These are phyloP conservation scores for Paraconiothyrium sp. DNA, from an alignment of 2,329 filamentous ascomycete genomes.

Conservation along the genomic window DNA sequence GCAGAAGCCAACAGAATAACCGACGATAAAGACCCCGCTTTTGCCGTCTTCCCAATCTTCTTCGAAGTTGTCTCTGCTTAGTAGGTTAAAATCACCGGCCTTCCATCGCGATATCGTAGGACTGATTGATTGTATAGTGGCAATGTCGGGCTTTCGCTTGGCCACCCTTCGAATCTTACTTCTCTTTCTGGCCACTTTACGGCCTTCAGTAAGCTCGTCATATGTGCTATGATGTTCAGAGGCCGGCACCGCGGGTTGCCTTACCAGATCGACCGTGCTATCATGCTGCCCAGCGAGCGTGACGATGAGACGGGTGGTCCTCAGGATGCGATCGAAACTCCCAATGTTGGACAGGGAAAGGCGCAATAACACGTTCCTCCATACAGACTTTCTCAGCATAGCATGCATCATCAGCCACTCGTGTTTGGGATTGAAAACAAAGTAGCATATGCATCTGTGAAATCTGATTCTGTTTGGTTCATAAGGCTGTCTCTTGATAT, in stretches of 20 bases:
- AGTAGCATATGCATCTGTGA: too few relatives aligned
- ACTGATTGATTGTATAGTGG: conserved; percentile 8
- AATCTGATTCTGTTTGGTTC: too few relatives aligned
- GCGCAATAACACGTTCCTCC: too few relatives aligned
- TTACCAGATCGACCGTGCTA: conserved; percentile 60
- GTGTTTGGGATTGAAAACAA: too few relatives aligned
- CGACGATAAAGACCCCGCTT: conserved; percentile 43
- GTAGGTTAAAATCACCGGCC: not conserved
- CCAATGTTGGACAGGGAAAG: too few relatives aligned
- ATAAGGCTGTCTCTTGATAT: too few relatives aligned
- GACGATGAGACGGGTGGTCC: not conserved
- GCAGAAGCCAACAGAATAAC: conserved; percentile 45
- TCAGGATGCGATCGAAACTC: not conserved
- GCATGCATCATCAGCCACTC: too few relatives aligned
- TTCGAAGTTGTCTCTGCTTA: not conserved
- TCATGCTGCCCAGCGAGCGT: conserved; percentile 44
- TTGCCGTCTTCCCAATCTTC: conserved; percentile 28
- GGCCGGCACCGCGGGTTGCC: conserved; percentile 64
- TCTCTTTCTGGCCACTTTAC: conserved; percentile 59
- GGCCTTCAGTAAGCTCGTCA: conserved; percentile 61
- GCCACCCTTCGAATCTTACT: conserved; percentile 54
- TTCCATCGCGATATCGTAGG: too few relatives aligned
- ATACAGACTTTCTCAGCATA: too few relatives aligned
- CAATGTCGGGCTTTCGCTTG: conserved; percentile 57
- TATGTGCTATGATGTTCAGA: conserved; percentile 64